These are phyloP conservation scores for Camelina laxa DNA, from an alignment of 345 rosid species.

Conservation along the genomic window DNA sequence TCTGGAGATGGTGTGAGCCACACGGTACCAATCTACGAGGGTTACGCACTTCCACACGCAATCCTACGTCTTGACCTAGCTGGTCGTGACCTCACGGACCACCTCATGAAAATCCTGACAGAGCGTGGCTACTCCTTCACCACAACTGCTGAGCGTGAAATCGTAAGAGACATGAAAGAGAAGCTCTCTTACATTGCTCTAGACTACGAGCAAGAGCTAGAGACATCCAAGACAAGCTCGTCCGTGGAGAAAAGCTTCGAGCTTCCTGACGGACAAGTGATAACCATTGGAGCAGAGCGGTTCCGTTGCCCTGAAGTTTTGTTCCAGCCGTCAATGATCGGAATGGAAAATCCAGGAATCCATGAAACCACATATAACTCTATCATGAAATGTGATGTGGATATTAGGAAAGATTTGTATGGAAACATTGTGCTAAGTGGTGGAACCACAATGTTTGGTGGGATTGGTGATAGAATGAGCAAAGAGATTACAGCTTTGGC, in stretches of 20 bases:
- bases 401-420: conserved; percentile 72
- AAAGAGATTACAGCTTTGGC: conserved; percentile 74
- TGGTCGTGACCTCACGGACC: conserved; percentile 73
- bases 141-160: conserved; percentile 75
- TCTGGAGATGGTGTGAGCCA: conserved; percentile 86
- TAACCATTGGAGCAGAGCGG: conserved; percentile 69
- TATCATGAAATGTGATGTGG: conserved; percentile 75
- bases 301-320: conserved; percentile 75
- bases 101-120: conserved; percentile 70
- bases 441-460: conserved; percentile 74
- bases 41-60: conserved; percentile 74
- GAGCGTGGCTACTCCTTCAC: conserved; percentile 85
- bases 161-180: conserved; percentile 76
- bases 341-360: conserved; percentile 74
- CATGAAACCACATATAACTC: conserved; percentile 77
- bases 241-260: conserved; percentile 72
- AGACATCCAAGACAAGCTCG: conserved; percentile 64
- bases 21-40: conserved; percentile 75
- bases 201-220: conserved; percentile 69
- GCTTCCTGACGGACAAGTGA: conserved; percentile 76
- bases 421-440: conserved; percentile 78
- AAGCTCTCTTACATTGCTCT: conserved; percentile 69
- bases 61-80: conserved; percentile 75
- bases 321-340: conserved; percentile 70
- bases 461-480: conserved; percentile 79